Evolutionary conservation across 306 rosid species (phyloP).

Genomic region (Vigna nakashimae): DNA sequence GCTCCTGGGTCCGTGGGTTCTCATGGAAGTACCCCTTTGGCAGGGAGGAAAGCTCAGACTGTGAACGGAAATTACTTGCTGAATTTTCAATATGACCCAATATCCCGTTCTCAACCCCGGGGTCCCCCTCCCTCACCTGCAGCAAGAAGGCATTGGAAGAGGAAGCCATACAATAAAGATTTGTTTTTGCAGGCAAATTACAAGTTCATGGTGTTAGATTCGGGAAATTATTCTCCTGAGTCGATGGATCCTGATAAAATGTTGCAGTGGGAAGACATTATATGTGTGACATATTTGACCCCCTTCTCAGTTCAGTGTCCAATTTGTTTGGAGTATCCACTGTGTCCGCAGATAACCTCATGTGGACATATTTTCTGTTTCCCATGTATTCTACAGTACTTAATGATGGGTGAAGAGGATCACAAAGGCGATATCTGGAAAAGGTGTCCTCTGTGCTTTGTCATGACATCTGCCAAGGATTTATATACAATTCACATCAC

Average conservation of each 20-base stretch:
- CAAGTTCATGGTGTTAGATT: constrained; percentile 84
- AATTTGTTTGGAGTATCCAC: constrained; percentile 91
- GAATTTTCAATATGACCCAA: constrained; percentile 91
- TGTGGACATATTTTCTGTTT: constrained; percentile 97
- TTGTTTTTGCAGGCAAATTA: constrained; percentile 95
- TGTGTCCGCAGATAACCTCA: constrained; percentile 94
- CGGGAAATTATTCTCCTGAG: constrained; percentile 69
- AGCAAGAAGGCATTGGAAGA: constrained; percentile 78
- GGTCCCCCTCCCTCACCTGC: constrained; percentile 85
- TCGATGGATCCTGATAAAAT: constrained; percentile 91
- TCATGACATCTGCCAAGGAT: constrained; percentile 84
- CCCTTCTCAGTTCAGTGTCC: constrained; percentile 87
- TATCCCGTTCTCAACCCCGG: constrained; percentile 80
- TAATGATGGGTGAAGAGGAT: constrained; percentile 91
- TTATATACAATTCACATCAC: constrained; percentile 81
- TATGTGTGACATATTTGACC: constrained; percentile 80
- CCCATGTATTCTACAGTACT: constrained; percentile 87
- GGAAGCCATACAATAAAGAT: constrained; percentile 85
- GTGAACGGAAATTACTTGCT: constrained; percentile 86
- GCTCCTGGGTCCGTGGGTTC: constrained; percentile 47
- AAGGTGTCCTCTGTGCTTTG: constrained; percentile 93
- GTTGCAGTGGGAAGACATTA: constrained; percentile 95
- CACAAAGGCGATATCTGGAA: constrained; percentile 91
- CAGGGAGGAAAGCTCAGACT: constrained; percentile 75
- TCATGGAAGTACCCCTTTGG: constrained; percentile 58